Evolutionary conservation across 805 yeast genomes (phyloP).

Genomic region (Torulaspora franciscae): DNA sequence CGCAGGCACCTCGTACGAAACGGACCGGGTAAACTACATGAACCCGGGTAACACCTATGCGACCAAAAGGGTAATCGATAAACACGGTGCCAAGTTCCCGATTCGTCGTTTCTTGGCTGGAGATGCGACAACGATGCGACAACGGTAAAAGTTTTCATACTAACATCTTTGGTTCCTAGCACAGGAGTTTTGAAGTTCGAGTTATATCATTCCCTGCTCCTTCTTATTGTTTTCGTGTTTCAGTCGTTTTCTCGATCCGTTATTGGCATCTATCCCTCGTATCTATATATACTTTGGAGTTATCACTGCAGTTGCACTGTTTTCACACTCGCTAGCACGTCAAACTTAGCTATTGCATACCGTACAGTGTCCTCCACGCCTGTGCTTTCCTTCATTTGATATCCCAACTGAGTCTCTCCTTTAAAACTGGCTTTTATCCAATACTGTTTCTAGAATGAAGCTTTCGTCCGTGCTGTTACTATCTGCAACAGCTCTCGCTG

Average conservation of each 20-base stretch:
- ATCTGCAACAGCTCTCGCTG: constrained; percentile 27
- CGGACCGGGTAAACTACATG: too few relatives aligned
- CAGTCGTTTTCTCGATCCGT: constrained; percentile 1
- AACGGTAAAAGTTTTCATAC: background rate
- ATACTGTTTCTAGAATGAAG: constrained; percentile 16
- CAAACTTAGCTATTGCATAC: constrained; percentile 1
- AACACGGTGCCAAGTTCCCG: background rate
- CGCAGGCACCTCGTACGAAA: too few relatives aligned
- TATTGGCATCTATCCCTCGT: background rate
- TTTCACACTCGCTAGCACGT: background rate
- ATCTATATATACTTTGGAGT: background rate
- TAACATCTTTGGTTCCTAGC: too few relatives aligned
- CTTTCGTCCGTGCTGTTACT: constrained; percentile 22
- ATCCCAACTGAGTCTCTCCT: constrained; percentile 16
- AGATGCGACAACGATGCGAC: background rate
- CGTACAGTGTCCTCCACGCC: background rate
- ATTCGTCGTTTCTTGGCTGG: too few relatives aligned
- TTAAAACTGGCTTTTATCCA: background rate
- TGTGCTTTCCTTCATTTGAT: constrained; percentile 11
- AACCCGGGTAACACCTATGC: background rate
- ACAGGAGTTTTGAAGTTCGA: background rate
- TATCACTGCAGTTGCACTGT: background rate
- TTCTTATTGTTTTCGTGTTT: background rate
- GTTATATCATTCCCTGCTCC: background rate
- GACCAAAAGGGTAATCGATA: constrained; percentile 1